Percentiles rank a stretch among this genome's conserved stretches.
Evolutionary conservation across 1,139 yeast species (phyloP).

Genomic region (Taiozyma sp.): DNA sequence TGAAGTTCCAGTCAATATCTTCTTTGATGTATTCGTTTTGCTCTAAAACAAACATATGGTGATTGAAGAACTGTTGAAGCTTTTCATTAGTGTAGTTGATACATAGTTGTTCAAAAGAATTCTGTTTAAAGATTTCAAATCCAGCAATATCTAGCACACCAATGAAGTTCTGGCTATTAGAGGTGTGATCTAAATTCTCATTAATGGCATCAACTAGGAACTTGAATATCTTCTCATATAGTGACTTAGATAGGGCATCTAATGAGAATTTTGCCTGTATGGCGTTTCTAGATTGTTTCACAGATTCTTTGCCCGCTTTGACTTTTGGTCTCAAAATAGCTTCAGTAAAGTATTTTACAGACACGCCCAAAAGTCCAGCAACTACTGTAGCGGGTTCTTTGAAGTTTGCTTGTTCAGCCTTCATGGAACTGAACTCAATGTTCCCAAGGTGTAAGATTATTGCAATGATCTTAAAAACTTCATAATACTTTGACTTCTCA

Average conservation of each 20-base stretch:
- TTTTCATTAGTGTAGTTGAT: constrained; percentile 96
- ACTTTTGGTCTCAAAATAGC: constrained; percentile 77
- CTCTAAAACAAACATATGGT: constrained; percentile 94
- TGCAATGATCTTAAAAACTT: constrained; percentile 66
- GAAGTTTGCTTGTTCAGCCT: constrained; percentile 78
- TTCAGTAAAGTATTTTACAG: constrained; percentile 47
- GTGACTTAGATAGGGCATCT: constrained; percentile 83
- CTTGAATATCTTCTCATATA: constrained; percentile 83
- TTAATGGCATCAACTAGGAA: constrained; percentile 76
- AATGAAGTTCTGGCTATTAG: constrained; percentile 53
- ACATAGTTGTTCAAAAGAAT: constrained; percentile 94
- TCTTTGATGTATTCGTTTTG: constrained; percentile 94
- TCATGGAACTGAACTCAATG: constrained; percentile 65
- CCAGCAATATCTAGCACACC: constrained; percentile 98
- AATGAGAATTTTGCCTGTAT: constrained; percentile 76
- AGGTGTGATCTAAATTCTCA: constrained; percentile 49
- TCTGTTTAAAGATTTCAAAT: constrained; percentile 87
- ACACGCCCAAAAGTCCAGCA: constrained; percentile 62
- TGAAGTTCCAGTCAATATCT: constrained; percentile 93
- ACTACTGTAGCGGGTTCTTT: constrained; percentile 52
- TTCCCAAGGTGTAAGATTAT: constrained; percentile 85
- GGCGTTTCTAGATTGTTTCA: constrained; percentile 76
- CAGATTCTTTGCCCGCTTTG: constrained; percentile 87
- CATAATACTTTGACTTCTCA: constrained; percentile 45
- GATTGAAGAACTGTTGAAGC: constrained; percentile 94